Evolutionary conservation across 768 basidiomycete genomes (phyloP).

Genomic region (Zangia roseola): DNA sequence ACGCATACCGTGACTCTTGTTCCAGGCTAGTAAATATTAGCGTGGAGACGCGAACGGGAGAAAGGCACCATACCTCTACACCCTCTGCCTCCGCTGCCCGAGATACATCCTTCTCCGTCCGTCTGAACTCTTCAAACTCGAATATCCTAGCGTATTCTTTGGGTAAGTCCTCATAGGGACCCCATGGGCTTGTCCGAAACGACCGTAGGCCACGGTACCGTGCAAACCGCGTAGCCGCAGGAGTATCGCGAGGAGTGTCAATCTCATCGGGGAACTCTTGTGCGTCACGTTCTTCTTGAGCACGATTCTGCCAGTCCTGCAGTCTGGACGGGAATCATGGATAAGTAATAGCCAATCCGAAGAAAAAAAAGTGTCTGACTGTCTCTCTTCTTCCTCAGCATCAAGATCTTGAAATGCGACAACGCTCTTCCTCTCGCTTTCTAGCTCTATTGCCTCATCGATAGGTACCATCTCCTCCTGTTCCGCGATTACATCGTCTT

Average conservation of each 20-base stretch:
- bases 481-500: conserved; percentile 35
- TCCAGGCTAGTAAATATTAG: conserved; percentile 56
- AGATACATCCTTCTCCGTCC: conserved; percentile 72
- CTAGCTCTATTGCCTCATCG: conserved; percentile 53
- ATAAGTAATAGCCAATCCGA: neutral
- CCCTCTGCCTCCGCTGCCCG: conserved; percentile 65
- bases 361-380: conserved; percentile 49
- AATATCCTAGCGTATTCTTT: conserved; percentile 94
- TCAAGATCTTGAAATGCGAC: conserved; percentile 77
- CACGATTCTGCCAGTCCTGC: conserved; percentile 64
- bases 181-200: conserved; percentile 96
- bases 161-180: conserved; percentile 94
- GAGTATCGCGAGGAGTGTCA: conserved; percentile 85
- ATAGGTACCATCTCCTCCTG: conserved; percentile 66
- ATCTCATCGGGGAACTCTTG: conserved; percentile 93
- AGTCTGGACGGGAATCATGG: conserved; percentile 44
- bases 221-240: conserved; percentile 83
- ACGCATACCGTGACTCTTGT: conserved; percentile 76
- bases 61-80: conserved; percentile 56
- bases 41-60: neutral
- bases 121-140: conserved; percentile 92
- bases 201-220: conserved; percentile 89
- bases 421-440: conserved; percentile 49
- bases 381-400: conserved; percentile 79
- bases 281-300: conserved; percentile 78